Base-by-base conservation (phyloP, 2,329 filamentous ascomycete genomes). In the Trichoderma sp. region DNA sequence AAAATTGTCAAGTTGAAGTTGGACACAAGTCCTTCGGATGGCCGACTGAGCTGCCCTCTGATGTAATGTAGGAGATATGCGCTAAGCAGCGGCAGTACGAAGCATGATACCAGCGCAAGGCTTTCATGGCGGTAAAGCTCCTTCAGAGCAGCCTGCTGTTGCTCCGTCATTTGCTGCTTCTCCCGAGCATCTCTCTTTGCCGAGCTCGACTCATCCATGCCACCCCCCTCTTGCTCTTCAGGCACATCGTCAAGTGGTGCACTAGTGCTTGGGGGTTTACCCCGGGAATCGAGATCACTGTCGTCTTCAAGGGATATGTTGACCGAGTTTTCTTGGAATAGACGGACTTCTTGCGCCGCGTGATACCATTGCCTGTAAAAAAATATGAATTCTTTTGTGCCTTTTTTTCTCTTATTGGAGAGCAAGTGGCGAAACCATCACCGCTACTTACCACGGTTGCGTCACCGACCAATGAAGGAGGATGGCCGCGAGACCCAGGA, bases 1-100 rank as follows among this genome's bases (percentile, higher is more conserved):
- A 97, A 98, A 64, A 98, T 92, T 14, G 91, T 94, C 66, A 98
- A 84, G 78, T 97, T 97, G 81, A 95, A 96, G 78, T 97, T 92
- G 5, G 93, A 97, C 7, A 98, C 90, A 13, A 98, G 83, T 1
- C 92, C 92, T 77, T 96, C 94, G 0, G 93, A 94, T 0, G 92
- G 92, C 2, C 92, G 86, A 28, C 91, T 94, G 21, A 98, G 87
- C 74, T 95, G 93, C 10, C 86, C 86, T 61, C 95, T 89, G 69
- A 97, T 91, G 24, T 88, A 83, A 76, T 97, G 94, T 13, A 98
- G 84, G 49, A 97, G 82, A 79, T 91, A 96, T 32, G 94, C 92
- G n/a, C 92, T 92, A 4, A 93, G 76, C 0, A 93, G 76, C 0
- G 95, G 95, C 34, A 92, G 90, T 32, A 91, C 70, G 75, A 97